Evolutionary conservation across 2,329 filamentous ascomycete genomes (phyloP), one percentile per base, ranked within the genome.

Genomic region (Aschersonia sp.): DNA sequence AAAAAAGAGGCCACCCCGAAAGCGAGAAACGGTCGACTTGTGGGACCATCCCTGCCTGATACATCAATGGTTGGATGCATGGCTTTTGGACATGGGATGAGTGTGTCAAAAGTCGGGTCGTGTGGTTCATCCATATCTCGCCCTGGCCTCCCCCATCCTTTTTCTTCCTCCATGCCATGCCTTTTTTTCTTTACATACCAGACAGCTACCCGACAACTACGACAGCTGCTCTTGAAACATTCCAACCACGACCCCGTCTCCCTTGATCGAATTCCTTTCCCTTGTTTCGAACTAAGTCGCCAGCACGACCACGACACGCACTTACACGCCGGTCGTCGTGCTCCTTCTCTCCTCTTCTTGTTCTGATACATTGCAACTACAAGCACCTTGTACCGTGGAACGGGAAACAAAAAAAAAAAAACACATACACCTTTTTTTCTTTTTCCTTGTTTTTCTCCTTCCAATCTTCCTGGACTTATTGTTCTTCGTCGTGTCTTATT

Each of bases 231-330:
- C 32, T 41, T 45, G 46, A 45, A 51, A 47, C 49, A 52, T 52
- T 54, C 42, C 46, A 44, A 46, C 42, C 47, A 30, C 44, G 29
- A 37, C 33, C 33, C 14, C 33, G 47, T 49, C 47, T 46, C 49
- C 49, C 49, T 51, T 48, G 22, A 42, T 51, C 47, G 52, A 50
- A 52, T 52, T 54, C 52, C 52, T 50, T 45, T 48, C 47, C 47
- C 49, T 50, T 47, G 46, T 49, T 46, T 46, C 49, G 43, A 46
- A 29, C 46, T 37, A 37, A 37, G 8, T 12, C 33, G 12, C 12
- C 33, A 22, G 22, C 22, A 22, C 22, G 30, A 9, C n/a, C 46
- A 14, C 33, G 43, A 47, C 46, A 37, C 39, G 40, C 40, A 42
- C 46, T 22, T 42, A 44, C 44, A 47, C 29, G 43, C 32, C 22